These are phyloP conservation scores for Lecanicillium sp. DNA, from an alignment of 2,329 filamentous ascomycete species.

Conservation along the genomic window DNA sequence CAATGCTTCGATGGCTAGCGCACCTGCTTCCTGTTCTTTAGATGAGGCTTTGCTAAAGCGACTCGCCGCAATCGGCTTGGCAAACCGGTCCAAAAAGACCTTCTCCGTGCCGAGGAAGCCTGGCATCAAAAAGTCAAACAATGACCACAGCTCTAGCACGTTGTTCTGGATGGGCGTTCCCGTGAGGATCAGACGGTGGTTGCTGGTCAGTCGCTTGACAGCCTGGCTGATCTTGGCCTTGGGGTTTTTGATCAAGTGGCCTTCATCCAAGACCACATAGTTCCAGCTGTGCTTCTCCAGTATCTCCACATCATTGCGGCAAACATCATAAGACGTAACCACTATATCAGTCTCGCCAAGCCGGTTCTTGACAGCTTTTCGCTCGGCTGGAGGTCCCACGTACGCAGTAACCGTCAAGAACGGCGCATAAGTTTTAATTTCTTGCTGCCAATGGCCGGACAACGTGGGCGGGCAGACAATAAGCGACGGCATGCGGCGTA, in stretches of 20 bases:
- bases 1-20: constrained; percentile 91
- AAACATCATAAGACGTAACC: constrained; percentile 96
- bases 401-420: constrained; percentile 88
- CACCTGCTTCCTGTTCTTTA: constrained; percentile 95
- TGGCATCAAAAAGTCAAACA: constrained; percentile 99
- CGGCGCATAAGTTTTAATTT: constrained; percentile 90
- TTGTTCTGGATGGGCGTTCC: constrained; percentile 98
- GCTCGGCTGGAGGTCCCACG: constrained; percentile 79
- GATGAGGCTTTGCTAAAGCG: constrained; percentile 96
- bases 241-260: constrained; percentile 97
- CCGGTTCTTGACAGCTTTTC: constrained; percentile 59
- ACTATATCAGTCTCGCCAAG: constrained; percentile 82
- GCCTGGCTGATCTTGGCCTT: constrained; percentile 93
- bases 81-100: constrained; percentile 92
- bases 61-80: constrained; percentile 89
- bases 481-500: constrained; percentile 74
- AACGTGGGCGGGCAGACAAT: constrained; percentile 95
- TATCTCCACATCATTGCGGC: constrained; percentile 86
- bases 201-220: constrained; percentile 82
- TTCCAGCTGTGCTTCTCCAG: constrained; percentile 86
- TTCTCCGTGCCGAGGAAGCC: constrained; percentile 92
- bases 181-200: constrained; percentile 91
- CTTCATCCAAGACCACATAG: constrained; percentile 94
- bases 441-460: constrained; percentile 97
- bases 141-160: constrained; percentile 90